These are phyloP conservation scores for Styphnolobium japonicum DNA, from an alignment of 306 rosid genomes.

Conservation along the genomic window DNA sequence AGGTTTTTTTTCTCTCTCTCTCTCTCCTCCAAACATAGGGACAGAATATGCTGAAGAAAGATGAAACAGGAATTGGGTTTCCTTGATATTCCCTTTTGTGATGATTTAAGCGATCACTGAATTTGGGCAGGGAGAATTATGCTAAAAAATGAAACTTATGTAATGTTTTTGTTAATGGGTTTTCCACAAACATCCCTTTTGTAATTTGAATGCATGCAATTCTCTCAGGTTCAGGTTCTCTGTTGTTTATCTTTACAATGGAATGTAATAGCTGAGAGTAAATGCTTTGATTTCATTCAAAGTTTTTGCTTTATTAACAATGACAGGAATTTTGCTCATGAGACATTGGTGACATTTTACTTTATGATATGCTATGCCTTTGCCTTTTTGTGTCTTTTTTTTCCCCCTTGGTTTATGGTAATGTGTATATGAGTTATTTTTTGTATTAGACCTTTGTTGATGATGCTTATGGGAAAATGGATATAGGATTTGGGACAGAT, in stretches of 20 bases:
- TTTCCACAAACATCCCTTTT: neutral
- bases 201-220: neutral
- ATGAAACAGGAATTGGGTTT: neutral
- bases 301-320: neutral
- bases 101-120: neutral
- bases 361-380: neutral
- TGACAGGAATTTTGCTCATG: neutral
- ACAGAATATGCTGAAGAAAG: neutral
- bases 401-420: neutral
- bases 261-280: neutral
- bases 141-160: conserved; percentile 7
- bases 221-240: neutral
- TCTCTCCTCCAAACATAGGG: neutral
- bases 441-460: neutral
- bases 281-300: neutral
- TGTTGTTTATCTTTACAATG: neutral
- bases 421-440: neutral
- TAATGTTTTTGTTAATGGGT: conserved; percentile 7
- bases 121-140: neutral
- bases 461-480: conserved; percentile 18
- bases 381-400: neutral
- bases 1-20: conserved; percentile 47
- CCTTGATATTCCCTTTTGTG: neutral
- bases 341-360: neutral
- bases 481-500: conserved; percentile 65